Conservation (phyloP, 202 grass and related monocot species). For the Dendrocalamus latiflorus region DNA sequence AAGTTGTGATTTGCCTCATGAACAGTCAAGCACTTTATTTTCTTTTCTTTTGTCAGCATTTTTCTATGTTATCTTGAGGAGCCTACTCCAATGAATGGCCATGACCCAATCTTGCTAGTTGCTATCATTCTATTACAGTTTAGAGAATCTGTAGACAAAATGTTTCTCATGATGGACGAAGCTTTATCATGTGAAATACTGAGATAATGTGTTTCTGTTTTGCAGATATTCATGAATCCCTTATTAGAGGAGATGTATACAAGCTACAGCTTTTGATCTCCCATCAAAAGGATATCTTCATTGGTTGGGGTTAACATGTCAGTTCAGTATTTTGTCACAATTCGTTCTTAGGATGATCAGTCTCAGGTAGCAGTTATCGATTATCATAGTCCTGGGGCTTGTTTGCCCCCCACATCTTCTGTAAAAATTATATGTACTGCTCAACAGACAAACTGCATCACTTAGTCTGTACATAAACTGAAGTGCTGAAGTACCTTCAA, state of each 20-base stretch:
- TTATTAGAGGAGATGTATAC: not conserved
- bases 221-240: conserved; percentile 35
- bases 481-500: conserved; percentile 3
- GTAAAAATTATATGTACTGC: no score
- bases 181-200: not conserved
- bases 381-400: conserved; percentile 1
- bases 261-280: not conserved
- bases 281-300: conserved; percentile 12
- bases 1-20: not conserved
- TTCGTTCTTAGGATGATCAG: not conserved
- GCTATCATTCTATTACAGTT: not conserved
- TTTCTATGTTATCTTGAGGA: conserved; percentile 4
- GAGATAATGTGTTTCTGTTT: not conserved
- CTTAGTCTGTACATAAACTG: conserved; percentile 31
- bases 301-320: conserved; percentile 13
- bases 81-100: not conserved
- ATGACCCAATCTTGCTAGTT: not conserved
- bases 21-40: not conserved
- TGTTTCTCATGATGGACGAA: not conserved
- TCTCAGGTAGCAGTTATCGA: not conserved
- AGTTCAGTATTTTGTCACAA: not conserved
- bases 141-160: not conserved
- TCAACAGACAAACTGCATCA: no score
- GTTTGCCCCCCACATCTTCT: no score
- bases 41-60: not conserved